Base-by-base conservation (phyloP, 768 basidiomycete genomes). In the Neoboletus subvelutipes region DNA sequence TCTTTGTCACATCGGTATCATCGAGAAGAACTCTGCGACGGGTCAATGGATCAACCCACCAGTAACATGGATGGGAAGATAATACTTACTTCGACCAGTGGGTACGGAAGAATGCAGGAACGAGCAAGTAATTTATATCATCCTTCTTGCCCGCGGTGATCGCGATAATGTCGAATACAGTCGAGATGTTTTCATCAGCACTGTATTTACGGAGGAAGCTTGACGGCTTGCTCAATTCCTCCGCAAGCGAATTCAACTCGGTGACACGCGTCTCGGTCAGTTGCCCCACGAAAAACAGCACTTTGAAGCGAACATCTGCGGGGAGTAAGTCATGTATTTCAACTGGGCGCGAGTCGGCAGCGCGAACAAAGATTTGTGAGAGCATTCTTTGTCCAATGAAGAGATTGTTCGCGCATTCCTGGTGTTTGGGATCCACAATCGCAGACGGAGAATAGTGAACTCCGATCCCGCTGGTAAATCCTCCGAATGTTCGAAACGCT, bases 1-100 rank as follows among this genome's bases (percentile, higher is more conserved):
- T 66, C 5, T 57, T 64, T 7, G 70, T 70, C 36, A 66, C 46
- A 29, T 76, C 73, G 13, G 66, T 64, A 55, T 77, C 75, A 50
- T 78, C 76, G 8, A 75, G 56, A 13, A 73, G 62, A 4, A 77
- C 71, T 57, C 77, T 76, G 36, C 39, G 28, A 50, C 39, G 41
- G 9, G 29, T 37, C 33, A 39, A 39, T 18, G 17, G 9, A 24
- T 66, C 26, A 55, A 33, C 29, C 9, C 12, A 22, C 17, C 31
- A 33, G 15, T 22, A 9, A 40, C 39, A 39, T 1, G 8, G 3
- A 10, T 26, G 15, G 57, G 9, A 57, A 10, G 13, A 45, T 2
- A 43, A 34, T 54, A 74, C 71, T 41, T 36, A 78, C 77, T 75
- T 77, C 22, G 75, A 67, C 78, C 78, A 79, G 50, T 80, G 79